Evolutionary conservation across 768 basidiomycete species (phyloP), one percentile per base, ranked within the genome.

Genomic region (Collybiopsis luxurians): DNA sequence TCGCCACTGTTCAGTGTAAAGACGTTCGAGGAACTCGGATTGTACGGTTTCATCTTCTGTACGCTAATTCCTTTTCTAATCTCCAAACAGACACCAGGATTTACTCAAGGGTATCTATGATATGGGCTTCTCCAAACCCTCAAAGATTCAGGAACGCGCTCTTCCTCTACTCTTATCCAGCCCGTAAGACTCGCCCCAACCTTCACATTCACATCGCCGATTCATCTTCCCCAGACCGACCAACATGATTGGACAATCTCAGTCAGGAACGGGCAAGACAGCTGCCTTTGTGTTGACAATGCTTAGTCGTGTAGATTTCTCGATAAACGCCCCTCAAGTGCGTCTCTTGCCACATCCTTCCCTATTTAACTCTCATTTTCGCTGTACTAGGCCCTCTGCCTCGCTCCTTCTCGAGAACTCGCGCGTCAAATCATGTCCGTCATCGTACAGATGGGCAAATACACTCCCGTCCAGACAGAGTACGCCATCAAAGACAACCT

Each of bases 201-300:
- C 26, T 52, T 34, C 38, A 30, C 3, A 13, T 24, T 21, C 34
- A 30, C 28, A 49, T 55, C 19, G 38, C 39, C 27, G 42, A 42
- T 34, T 49, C 19, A 64, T 53, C 19, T 42, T 42, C 55, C 34
- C 60, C 67, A 99, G 96, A n/a, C 90, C 96, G 11, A 89, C 87
- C 52, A 98, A 98, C 73, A 95, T 98, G 89, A 98, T 98, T 67
- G 97, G 95, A 17, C 97, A 99, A 75, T 98, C 95, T 51, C 97
- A 99, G 67, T 98, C 97, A 31, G 97, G 97, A 38, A 99, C 97
- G 9, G 97, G 97, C 48, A 99, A 99, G 77, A 98, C 97, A 2
- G 97, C 97, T 3, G 97, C 97, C 10, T 99, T 99, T 69, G 92
- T 95, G 12, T 79, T 99, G 48, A 95, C 96, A 11, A 98, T 99